Evolutionary conservation across 192 early-diverging fungal species (phyloP).

Genomic region (Diversispora eburnea): DNA sequence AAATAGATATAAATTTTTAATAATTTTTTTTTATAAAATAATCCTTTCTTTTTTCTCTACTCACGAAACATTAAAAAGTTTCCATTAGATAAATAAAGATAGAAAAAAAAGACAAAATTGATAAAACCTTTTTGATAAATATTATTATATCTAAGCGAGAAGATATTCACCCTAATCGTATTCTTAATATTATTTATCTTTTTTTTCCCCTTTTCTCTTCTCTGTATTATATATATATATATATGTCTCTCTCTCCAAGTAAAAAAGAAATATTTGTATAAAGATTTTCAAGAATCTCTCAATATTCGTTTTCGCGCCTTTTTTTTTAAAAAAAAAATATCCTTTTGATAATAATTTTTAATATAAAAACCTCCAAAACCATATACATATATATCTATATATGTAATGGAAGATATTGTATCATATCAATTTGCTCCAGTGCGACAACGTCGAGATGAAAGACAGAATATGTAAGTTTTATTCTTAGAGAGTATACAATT

Average conservation of each 20-base stretch:
- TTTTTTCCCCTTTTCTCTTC: too few species aligned
- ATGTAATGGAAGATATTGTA: conserved; percentile 39
- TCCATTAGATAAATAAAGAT: too few species aligned
- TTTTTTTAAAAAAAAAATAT: background rate
- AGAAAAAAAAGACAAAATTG: too few species aligned
- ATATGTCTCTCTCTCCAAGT: too few species aligned
- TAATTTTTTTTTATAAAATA: conserved; percentile 38
- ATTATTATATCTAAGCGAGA: too few species aligned
- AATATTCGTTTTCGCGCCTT: background rate
- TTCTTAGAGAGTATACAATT: background rate
- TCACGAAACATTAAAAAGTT: background rate
- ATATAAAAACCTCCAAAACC: background rate
- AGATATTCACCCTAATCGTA: too few species aligned
- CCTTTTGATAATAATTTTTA: background rate
- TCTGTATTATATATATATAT: too few species aligned
- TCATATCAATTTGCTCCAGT: conserved; percentile 47
- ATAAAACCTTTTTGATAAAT: too few species aligned
- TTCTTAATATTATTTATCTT: too few species aligned
- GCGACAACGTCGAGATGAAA: conserved; percentile 41
- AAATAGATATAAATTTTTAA: conserved; percentile 32
- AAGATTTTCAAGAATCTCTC: too few species aligned
- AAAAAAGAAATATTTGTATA: too few species aligned
- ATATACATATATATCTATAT: background rate
- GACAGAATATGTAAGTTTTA: conserved; percentile 41
- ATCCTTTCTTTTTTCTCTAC: conserved; percentile 22